Percentiles rank a stretch among this genome's conserved stretches.
Conservation (phyloP, 257 asterid genomes). For the Pogostemon cablin region DNA sequence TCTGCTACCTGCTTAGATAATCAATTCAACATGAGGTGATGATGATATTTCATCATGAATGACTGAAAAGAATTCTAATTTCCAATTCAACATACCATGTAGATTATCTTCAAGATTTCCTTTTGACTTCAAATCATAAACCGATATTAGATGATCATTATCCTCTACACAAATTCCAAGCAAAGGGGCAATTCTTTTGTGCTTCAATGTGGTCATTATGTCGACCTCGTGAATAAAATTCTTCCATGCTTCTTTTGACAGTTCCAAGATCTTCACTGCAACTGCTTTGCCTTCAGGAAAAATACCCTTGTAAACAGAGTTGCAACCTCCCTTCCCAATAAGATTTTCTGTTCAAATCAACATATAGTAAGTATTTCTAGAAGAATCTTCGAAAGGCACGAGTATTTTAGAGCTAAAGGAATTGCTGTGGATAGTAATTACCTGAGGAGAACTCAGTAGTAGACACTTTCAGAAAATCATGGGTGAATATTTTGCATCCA, state of each 20-base stretch:
- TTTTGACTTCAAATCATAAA: constrained; percentile 60
- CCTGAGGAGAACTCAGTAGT: constrained; percentile 74
- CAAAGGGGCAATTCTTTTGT: constrained; percentile 60
- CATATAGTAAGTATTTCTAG: constrained; percentile 5
- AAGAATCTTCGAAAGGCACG: constrained; percentile 3
- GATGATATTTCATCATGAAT: constrained; percentile 1
- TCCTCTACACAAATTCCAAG: constrained; percentile 76
- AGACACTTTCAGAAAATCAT: constrained; percentile 49
- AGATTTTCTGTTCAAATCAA: constrained; percentile 55
- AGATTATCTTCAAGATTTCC: constrained; percentile 87
- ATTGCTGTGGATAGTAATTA: constrained; percentile 28
- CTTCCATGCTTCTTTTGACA: constrained; percentile 65
- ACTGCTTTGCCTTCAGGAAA: constrained; percentile 72
- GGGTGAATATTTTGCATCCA: constrained; percentile 60
- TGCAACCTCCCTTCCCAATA: constrained; percentile 81
- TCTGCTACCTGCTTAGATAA: constrained; percentile 46
- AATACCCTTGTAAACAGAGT: constrained; percentile 75
- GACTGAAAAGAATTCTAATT: not conserved
- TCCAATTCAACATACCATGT: constrained; percentile 51
- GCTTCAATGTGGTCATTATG: constrained; percentile 77
- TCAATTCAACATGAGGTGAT: constrained; percentile 27
- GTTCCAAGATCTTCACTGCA: constrained; percentile 70
- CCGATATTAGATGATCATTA: constrained; percentile 55
- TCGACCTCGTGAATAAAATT: constrained; percentile 72
- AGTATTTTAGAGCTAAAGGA: not conserved